Conservation (phyloP, 768 basidiomycete genomes). For the Pleurotus giganteus region DNA sequence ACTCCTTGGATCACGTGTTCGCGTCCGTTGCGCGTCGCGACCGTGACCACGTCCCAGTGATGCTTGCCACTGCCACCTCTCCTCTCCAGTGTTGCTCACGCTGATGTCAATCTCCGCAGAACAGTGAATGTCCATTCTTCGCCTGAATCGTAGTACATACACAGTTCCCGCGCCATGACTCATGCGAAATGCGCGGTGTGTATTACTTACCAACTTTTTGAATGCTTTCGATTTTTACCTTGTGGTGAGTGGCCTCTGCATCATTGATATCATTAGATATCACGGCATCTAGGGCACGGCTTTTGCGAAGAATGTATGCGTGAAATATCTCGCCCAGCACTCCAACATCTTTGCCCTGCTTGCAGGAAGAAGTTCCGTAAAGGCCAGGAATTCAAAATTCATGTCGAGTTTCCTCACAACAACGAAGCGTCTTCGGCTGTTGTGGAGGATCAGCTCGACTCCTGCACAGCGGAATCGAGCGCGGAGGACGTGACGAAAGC, state of each 20-base stretch:
- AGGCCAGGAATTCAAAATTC: conserved; percentile 4
- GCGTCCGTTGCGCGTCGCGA: too few species aligned
- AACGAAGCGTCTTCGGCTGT: neutral
- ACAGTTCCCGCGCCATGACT: conserved; percentile 11
- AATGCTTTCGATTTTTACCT: conserved; percentile 28
- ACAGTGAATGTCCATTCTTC: too few species aligned
- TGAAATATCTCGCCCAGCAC: conserved; percentile 16
- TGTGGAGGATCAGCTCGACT: conserved; percentile 1
- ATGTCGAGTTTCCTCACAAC: conserved; percentile 8
- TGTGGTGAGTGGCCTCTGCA: conserved; percentile 27
- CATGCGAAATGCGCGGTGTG: conserved; percentile 25
- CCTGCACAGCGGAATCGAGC: conserved; percentile 13
- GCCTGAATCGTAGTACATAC: too few species aligned
- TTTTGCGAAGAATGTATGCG: conserved; percentile 35
- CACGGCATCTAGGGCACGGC: conserved; percentile 34
- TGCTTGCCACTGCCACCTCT: too few species aligned
- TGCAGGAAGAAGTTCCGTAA: conserved; percentile 17
- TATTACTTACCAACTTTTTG: conserved; percentile 20
- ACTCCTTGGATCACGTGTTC: too few species aligned
- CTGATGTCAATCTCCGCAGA: too few species aligned
- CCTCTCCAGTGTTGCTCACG: too few species aligned
- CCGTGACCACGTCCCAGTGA: too few species aligned
- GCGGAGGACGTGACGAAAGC: conserved; percentile 31
- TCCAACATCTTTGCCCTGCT: conserved; percentile 15
- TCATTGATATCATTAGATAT: neutral